Percentiles rank a stretch among this genome's conserved stretches.
phyloP scores from a whole-genome alignment of 768 basidiomycete species.

The Naganishia vishniacii region DNA sequence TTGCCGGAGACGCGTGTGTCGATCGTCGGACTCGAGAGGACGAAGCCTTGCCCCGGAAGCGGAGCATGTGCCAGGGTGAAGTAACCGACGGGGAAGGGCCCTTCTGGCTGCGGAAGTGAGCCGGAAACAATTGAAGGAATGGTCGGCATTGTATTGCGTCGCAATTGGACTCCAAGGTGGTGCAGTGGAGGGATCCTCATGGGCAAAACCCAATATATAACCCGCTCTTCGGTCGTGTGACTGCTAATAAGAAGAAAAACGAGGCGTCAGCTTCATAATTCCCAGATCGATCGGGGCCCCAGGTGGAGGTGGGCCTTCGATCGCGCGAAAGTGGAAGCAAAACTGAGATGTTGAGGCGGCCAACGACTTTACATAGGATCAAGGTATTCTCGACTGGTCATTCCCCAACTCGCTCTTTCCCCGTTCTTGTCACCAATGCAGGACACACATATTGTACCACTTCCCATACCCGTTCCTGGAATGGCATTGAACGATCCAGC shows the following conservation, averaged over 20 bases:
- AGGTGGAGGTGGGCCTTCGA: not conserved
- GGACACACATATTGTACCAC: not conserved
- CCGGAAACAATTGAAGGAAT: constrained; percentile 21
- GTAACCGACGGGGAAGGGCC: constrained; percentile 24
- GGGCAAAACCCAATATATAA: not conserved
- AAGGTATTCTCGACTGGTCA: too few species aligned
- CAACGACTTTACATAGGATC: too few species aligned
- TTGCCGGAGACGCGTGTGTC: not conserved
- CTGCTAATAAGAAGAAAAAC: not conserved
- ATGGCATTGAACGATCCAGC: too few species aligned
- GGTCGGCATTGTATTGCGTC: constrained; percentile 3
- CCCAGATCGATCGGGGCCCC: not conserved
- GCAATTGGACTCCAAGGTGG: not conserved
- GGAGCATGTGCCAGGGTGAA: constrained; percentile 14
- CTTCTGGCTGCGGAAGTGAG: not conserved
- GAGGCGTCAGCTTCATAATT: not conserved
- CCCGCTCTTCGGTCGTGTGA: not conserved
- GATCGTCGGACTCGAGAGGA: constrained; percentile 5
- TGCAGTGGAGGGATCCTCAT: too few species aligned
- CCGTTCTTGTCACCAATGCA: not conserved
- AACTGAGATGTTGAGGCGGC: too few species aligned
- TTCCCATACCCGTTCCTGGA: not conserved
- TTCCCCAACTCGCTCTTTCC: too few species aligned
- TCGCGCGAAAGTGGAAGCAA: too few species aligned
- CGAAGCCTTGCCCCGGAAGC: constrained; percentile 4